Base-by-base conservation (phyloP, 345 rosid species). In the Lepidium sativum region DNA sequence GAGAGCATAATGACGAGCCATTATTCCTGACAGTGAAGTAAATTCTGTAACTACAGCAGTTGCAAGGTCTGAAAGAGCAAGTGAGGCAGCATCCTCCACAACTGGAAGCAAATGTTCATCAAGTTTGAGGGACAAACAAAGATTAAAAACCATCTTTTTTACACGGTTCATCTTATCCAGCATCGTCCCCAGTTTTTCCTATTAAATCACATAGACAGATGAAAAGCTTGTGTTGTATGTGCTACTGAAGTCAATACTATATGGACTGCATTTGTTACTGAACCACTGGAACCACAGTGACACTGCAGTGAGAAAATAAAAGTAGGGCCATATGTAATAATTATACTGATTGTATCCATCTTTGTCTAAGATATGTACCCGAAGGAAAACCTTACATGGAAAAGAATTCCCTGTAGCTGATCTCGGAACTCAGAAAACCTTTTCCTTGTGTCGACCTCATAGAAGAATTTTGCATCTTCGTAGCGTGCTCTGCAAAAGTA, bases 151-250 rank as follows among this genome's bases (percentile, higher is more conserved):
- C 62, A 77, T 79, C 39, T 72, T 84, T 79, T 83, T 76, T 34
- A 92, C 59, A 54, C 96, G 97, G 41, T 49, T 78, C 71, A 78
- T 76, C 84, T 89, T 92, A 80, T 92, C 97, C 65, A 92, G 76
- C 94, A 92, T 83, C 12, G 98, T 92, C 57, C 98, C 98, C 12
- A 92, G 85, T 76, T 83, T 92, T 81, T 92, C 98, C 98, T 92
- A 74, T 68, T 43, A 45, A 67, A 70, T 65, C 63, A 67, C 56
- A 67, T 64, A 54, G 44, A 39, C 17, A 54, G 37, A 51, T 66
- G 40, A 23, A 20, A 47, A 16, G 12, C 23, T 25, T 64, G 16
- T 23, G 25, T 14, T 49, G 32, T 47, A 61, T 53, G 62, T 53
- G 34, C 48, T 25, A 61, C 21, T 43, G 35, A 34, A 13, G 31